These are phyloP conservation scores for Penicillium sp. DNA, from an alignment of 2,329 filamentous ascomycete species.

Conservation along the genomic window DNA sequence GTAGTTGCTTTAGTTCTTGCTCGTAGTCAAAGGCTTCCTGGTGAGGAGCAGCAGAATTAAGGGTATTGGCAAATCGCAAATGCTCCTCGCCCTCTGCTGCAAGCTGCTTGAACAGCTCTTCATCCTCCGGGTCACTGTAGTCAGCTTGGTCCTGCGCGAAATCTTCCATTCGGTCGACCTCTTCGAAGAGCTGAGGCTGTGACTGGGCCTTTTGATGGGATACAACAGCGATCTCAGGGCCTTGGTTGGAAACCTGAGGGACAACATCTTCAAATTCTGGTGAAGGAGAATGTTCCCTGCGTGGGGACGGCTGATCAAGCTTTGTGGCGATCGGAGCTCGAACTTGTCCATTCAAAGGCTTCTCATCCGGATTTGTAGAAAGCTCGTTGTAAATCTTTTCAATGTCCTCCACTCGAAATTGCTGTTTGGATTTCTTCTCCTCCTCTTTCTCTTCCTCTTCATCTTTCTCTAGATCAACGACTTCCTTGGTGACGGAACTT, in stretches of 20 bases:
- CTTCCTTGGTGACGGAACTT: conserved; percentile 21
- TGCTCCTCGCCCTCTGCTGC: conserved; percentile 89
- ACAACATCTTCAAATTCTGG: conserved; percentile 47
- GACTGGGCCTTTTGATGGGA: conserved; percentile 16
- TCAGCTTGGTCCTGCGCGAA: conserved; percentile 47
- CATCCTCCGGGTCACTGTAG: conserved; percentile 82
- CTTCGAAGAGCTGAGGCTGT: conserved; percentile 7
- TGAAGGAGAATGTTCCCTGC: conserved; percentile 34
- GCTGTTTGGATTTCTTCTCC: neutral
- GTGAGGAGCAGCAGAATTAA: conserved; percentile 64
- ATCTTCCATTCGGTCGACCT: conserved; percentile 18
- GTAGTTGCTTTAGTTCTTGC: conserved; percentile 71
- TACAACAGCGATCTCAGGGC: conserved; percentile 16
- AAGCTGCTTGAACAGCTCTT: conserved; percentile 75
- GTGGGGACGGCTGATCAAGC: neutral
- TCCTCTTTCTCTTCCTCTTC: conserved; percentile 4
- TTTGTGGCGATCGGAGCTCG: neutral
- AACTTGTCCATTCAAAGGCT: neutral
- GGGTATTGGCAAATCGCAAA: conserved; percentile 75
- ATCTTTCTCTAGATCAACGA: conserved; percentile 28
- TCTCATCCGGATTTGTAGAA: neutral
- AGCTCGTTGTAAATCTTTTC: conserved; percentile 2
- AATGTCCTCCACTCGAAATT: neutral
- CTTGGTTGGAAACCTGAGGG: conserved; percentile 14
- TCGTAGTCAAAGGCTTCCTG: conserved; percentile 76